Base-by-base conservation (phyloP, 2,329 filamentous ascomycete genomes). In the Elsinoe batatas region DNA sequence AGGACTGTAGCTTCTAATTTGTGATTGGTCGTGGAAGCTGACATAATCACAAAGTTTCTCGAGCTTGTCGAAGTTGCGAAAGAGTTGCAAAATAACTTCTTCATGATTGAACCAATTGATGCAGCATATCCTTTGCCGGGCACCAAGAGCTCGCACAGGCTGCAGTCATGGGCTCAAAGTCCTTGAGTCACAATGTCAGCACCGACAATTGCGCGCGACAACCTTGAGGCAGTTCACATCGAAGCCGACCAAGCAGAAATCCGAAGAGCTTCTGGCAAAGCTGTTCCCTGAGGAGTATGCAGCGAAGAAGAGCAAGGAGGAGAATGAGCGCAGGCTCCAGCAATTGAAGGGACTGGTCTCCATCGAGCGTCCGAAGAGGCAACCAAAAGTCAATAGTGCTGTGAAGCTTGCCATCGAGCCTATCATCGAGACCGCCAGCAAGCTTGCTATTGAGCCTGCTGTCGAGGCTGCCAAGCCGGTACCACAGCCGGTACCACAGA, bases 261-360 rank as follows among this genome's bases (percentile, higher is more conserved):
- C 35, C 17, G n/a, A 40, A 22, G 53, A 55, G 3, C 66, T 76
- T 49, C 64, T 75, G 5, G 71, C 74, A 53, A 74, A 79, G 60
- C 72, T 83, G 1, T 82, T 82, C 60, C 79, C 80, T 4, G 76
- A 79, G 60, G 74, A 77, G 55, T 37, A 46, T 44, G 42, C 32
- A 26, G 40, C 32, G 5, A 44, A 37, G 36, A 26, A 13, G 12
- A 12, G 15, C 5, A 44, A 13, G 26, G 33, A 40, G 12, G 30
- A 53, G 18, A 17, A 26, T 32, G 10, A 43, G 43, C 46, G 32
- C 7, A 13, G 46, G 15, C 46, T 56, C 3, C 11, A 56, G 22
- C 15, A 30, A 13, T 26, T 56, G 15, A 50, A 42, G 42, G 13
- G 8, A 6, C 26, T 18, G 10, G 26, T 26, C 30, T 13, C 42